phyloP scores from a whole-genome alignment of 2,329 filamentous ascomycete genomes.

The Fusarium sp. region DNA sequence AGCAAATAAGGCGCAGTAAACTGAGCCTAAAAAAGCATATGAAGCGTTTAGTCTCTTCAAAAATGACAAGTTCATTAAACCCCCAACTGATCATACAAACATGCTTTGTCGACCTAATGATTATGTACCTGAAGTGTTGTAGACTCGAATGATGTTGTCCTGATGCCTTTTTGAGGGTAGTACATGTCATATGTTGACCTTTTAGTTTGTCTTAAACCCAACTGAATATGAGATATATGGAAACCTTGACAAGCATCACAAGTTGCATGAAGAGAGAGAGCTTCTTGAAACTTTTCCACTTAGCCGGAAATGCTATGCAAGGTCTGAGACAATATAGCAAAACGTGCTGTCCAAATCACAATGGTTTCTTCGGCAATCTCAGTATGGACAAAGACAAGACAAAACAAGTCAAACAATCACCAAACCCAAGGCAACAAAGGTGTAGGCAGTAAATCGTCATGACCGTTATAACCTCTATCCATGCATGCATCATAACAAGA shows the following conservation, averaged over 20 bases:
- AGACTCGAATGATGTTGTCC: background rate
- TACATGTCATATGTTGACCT: background rate
- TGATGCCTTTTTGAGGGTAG: background rate
- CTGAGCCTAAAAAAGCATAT: constrained; percentile 14
- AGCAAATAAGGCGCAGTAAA: constrained; percentile 28
- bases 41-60: constrained; percentile 16
- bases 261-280: background rate
- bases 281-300: background rate
- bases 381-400: background rate
- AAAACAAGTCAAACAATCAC: background rate
- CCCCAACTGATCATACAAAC: constrained; percentile 12
- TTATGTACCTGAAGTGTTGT: background rate
- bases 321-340: background rate
- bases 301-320: too few species aligned
- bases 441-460: constrained; percentile 40
- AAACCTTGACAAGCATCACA: too few species aligned
- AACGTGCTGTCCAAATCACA: background rate
- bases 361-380: background rate
- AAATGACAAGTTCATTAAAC: constrained; percentile 16
- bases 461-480: constrained; percentile 44
- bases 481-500: constrained; percentile 42
- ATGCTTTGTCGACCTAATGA: background rate
- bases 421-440: background rate
- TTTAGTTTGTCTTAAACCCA: too few species aligned
- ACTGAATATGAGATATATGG: too few species aligned